Evolutionary conservation across 108 stramenopile genomes (phyloP), one percentile per base, ranked within the genome.

Genomic region (Nannochloropsis gaditana): DNA sequence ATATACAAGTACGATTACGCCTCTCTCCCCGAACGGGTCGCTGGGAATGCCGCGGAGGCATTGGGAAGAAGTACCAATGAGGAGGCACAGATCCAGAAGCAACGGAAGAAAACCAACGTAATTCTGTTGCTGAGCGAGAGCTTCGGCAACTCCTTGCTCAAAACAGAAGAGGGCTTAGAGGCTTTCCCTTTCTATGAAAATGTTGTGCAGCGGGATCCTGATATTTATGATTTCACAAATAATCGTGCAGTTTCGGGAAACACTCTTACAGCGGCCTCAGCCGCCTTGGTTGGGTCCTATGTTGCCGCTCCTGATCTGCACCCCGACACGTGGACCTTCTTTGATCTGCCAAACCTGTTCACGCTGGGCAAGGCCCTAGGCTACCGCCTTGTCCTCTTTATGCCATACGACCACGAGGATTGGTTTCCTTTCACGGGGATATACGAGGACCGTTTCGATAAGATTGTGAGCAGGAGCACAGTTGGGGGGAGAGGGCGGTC

Each of bases 191-290:
- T 73, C 59, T 6, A 73, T 73, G 59, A 73, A n/a, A n/a, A 73
- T n/a, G n/a, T n/a, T 2, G 59, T 73, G 59, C 59, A 73, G 59
- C 59, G n/a, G 59, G 19, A 73, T 73, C 15, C 19, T 15, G 59
- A 73, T n/a, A 73, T 73, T 2, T 73, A n/a, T 73, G 59, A 73
- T n/a, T 73, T 73, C 59, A 73, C 59, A n/a, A 73, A 73, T n/a
- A 73, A 73, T 6, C 59, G 59, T 6, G 59, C 59, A 15, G 59
- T 73, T n/a, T 73, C 59, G 3, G 59, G 19, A 15, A 73, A 73
- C 2, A 73, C 59, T n/a, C 59, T 73, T n/a, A 73, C 59, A n/a
- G 59, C 59, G 19, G 59, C 59, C n/a, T n/a, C 59, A n/a, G 59
- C 59, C 59, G 59, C 59, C n/a, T n/a, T 73, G 59, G 19, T 73